Conservation (phyloP, 345 rosid genomes). For the Excoecaria cochinchinensis region DNA sequence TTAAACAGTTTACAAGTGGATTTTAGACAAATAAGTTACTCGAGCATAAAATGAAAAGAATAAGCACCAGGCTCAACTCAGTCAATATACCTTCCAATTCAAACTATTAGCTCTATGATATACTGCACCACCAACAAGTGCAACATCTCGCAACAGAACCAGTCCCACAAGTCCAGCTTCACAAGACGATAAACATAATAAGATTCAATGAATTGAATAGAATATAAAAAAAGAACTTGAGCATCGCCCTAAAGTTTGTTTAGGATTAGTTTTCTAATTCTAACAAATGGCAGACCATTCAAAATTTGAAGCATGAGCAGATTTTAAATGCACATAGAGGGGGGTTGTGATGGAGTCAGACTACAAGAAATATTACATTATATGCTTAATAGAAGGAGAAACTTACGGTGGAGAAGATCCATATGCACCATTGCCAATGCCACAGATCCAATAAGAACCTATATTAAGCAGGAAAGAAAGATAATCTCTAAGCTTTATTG, state of each 20-base stretch:
- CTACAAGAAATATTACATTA: conserved; percentile 1
- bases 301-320: background rate
- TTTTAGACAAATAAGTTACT: background rate
- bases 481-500: too few species aligned
- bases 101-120: conserved; percentile 70
- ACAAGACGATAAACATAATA: conserved; percentile 9
- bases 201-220: background rate
- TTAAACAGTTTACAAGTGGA: conserved; percentile 5
- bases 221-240: background rate
- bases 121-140: conserved; percentile 76
- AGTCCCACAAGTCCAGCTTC: conserved; percentile 86
- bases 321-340: background rate
- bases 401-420: conserved; percentile 84
- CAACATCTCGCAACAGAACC: conserved; percentile 67
- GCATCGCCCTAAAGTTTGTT: too few species aligned
- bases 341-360: background rate
- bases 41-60: background rate
- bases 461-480: background rate
- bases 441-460: conserved; percentile 93
- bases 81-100: conserved; percentile 62
- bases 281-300: background rate
- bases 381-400: conserved; percentile 6
- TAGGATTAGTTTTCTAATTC: background rate
- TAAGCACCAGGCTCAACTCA: conserved; percentile 9
- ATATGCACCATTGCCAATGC: conserved; percentile 82